Conservation (phyloP, 2,329 filamentous ascomycete genomes). For the Nemania sp. region DNA sequence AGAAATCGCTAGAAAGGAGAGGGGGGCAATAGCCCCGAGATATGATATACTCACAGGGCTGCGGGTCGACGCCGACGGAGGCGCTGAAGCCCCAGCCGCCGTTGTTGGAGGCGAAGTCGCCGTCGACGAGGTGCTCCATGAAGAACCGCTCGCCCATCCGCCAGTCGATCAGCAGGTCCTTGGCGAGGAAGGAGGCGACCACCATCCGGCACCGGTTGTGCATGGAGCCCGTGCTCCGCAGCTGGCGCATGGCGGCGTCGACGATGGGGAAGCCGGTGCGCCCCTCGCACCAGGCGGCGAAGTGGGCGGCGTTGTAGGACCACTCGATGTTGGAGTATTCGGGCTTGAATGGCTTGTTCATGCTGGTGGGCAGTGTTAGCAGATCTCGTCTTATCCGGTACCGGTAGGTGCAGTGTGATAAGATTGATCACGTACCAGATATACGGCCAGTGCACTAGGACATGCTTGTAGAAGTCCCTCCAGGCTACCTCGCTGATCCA, state of each 20-base stretch:
- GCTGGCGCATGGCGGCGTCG: slow-evolving; percentile 87
- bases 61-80: slow-evolving; percentile 76
- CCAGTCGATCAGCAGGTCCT: slow-evolving; percentile 87
- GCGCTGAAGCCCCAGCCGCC: slow-evolving; percentile 67
- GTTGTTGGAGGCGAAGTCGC: slow-evolving; percentile 84
- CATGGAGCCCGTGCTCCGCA: slow-evolving; percentile 78
- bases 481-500: slow-evolving; percentile 90
- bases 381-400: no score
- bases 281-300: slow-evolving; percentile 79
- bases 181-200: slow-evolving; percentile 81
- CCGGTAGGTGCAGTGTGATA: not conserved
- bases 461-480: slow-evolving; percentile 90
- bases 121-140: slow-evolving; percentile 83
- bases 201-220: slow-evolving; percentile 90
- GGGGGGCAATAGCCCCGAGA: no score
- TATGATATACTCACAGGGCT: no score
- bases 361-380: slow-evolving; percentile 51
- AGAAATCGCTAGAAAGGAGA: no score
- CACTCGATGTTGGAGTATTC: slow-evolving; percentile 86
- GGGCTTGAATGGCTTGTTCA: slow-evolving; percentile 78
- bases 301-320: slow-evolving; percentile 78
- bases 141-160: slow-evolving; percentile 84
- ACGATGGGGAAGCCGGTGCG: slow-evolving; percentile 85
- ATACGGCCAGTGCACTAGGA: slow-evolving; percentile 87
- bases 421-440: slow-evolving; percentile 68